These are phyloP conservation scores for Zopfia rhizophila DNA, from an alignment of 2,329 filamentous ascomycete species.

Conservation along the genomic window DNA sequence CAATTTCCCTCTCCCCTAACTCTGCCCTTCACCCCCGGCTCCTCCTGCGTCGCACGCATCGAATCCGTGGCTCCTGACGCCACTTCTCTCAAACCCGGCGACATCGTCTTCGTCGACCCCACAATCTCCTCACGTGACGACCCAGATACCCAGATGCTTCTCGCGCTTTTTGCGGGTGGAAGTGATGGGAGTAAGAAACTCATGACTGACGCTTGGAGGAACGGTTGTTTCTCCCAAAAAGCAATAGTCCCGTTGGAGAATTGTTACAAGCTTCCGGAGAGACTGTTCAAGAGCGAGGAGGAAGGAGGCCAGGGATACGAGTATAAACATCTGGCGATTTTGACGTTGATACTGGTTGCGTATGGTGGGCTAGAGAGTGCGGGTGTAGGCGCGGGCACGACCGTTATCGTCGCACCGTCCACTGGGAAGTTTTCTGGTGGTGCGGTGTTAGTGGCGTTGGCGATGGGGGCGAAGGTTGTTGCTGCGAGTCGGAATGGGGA, in stretches of 20 bases:
- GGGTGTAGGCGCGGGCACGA: conserved; percentile 57
- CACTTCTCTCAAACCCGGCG: conserved; percentile 41
- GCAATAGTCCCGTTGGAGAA: conserved; percentile 48
- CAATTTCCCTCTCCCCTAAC: conserved; percentile 40
- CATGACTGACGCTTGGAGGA: conserved; percentile 44
- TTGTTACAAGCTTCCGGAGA: conserved; percentile 39
- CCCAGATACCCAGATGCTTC: conserved; percentile 34
- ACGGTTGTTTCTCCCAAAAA: conserved; percentile 48
- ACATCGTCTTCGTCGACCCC: conserved; percentile 52
- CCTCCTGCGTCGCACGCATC: conserved; percentile 46
- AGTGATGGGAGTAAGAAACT: conserved; percentile 34
- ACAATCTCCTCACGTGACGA: conserved; percentile 49
- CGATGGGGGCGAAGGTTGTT: conserved; percentile 62
- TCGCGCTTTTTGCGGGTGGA: conserved; percentile 40
- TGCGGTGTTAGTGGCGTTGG: conserved; percentile 58
- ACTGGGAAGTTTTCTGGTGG: conserved; percentile 61
- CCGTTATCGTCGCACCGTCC: conserved; percentile 60
- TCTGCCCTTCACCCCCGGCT: conserved; percentile 45
- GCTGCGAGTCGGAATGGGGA: conserved; percentile 58
- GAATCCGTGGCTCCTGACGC: conserved; percentile 47
- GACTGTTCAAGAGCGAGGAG: conserved; percentile 23
- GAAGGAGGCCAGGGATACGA: conserved; percentile 28
- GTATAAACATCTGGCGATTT: conserved; percentile 54
- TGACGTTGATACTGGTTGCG: conserved; percentile 51
- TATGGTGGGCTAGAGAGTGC: conserved; percentile 58